These are phyloP conservation scores for Mycena latifolia DNA, from an alignment of 768 basidiomycete species.

Conservation along the genomic window DNA sequence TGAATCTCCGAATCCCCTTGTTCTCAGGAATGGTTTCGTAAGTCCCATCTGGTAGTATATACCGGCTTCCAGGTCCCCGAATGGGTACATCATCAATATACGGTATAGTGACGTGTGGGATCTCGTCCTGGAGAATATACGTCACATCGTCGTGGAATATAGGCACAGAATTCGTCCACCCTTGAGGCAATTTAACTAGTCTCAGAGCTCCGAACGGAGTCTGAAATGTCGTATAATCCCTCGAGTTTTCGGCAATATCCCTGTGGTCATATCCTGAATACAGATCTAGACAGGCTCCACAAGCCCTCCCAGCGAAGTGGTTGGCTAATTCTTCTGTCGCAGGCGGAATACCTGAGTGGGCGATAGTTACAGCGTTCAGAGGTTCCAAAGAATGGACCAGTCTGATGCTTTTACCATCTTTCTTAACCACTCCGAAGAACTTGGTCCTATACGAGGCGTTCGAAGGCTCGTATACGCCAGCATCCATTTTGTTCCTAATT, in stretches of 20 bases:
- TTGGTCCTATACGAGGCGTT: conserved; percentile 42
- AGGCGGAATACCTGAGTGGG: conserved; percentile 39
- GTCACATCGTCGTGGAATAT: conserved; percentile 47
- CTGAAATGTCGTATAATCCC: conserved; percentile 46
- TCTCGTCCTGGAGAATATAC: conserved; percentile 43
- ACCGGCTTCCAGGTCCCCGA: neutral
- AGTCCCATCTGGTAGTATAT: neutral
- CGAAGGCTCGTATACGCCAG: conserved; percentile 28
- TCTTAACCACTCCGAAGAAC: conserved; percentile 47
- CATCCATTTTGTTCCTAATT: conserved; percentile 36
- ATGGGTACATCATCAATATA: conserved; percentile 48
- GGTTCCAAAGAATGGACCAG: conserved; percentile 44
- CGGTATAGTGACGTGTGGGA: conserved; percentile 38
- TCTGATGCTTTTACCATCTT: conserved; percentile 38
- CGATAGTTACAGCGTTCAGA: conserved; percentile 41
- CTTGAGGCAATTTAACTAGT: conserved; percentile 43
- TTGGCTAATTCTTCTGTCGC: conserved; percentile 29
- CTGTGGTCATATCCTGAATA: conserved; percentile 44
- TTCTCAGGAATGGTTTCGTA: neutral
- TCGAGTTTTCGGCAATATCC: conserved; percentile 36
- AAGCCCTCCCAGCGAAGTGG: conserved; percentile 31
- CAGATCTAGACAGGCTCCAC: conserved; percentile 37
- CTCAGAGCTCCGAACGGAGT: conserved; percentile 38
- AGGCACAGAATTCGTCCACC: conserved; percentile 40
- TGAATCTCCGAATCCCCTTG: neutral